A percentile compares a stretch with the other conserved stretches of the same genome.
Evolutionary conservation across 2,329 filamentous ascomycete genomes (phyloP).

Genomic region (Stagonosporopsis rhizophila): DNA sequence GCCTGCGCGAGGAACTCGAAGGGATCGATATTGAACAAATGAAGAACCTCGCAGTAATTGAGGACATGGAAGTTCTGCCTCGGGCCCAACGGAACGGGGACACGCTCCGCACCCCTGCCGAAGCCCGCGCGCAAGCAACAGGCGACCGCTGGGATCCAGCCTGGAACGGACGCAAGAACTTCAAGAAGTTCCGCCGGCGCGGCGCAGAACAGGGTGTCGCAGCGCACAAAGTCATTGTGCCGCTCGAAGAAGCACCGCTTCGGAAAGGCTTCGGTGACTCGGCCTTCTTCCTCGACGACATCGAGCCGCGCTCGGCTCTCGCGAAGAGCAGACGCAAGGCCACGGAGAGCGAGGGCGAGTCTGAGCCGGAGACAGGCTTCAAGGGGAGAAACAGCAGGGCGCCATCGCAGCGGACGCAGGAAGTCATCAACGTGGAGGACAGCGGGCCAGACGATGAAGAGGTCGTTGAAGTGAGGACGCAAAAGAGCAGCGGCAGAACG

Average conservation of each 20-base stretch:
- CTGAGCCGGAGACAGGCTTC: conserved; percentile 42
- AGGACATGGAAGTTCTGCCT: conserved; percentile 72
- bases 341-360: conserved; percentile 26
- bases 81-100: conserved; percentile 16
- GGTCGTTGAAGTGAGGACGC: conserved; percentile 23
- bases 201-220: conserved; percentile 49
- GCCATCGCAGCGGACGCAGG: conserved; percentile 15
- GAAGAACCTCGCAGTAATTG: conserved; percentile 75
- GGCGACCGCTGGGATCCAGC: conserved; percentile 78
- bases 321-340: not conserved
- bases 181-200: conserved; percentile 79
- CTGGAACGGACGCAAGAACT: conserved; percentile 96
- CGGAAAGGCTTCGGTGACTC: conserved; percentile 77
- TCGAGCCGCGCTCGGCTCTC: conserved; percentile 17
- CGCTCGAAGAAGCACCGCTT: conserved; percentile 70
- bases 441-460: conserved; percentile 42
- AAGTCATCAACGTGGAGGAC: conserved; percentile 42
- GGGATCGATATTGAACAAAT: conserved; percentile 75
- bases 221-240: conserved; percentile 68
- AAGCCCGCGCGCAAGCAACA: conserved; percentile 43
- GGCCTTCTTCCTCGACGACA: conserved; percentile 72
- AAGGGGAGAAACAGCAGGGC: conserved; percentile 5
- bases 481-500: conserved; percentile 34
- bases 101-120: conserved; percentile 8
- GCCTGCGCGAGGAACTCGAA: conserved; percentile 62